Percentiles rank a stretch among this genome's conserved stretches.
Conservation (phyloP, 2,329 filamentous ascomycete genomes). For the Talaromyces sp. region DNA sequence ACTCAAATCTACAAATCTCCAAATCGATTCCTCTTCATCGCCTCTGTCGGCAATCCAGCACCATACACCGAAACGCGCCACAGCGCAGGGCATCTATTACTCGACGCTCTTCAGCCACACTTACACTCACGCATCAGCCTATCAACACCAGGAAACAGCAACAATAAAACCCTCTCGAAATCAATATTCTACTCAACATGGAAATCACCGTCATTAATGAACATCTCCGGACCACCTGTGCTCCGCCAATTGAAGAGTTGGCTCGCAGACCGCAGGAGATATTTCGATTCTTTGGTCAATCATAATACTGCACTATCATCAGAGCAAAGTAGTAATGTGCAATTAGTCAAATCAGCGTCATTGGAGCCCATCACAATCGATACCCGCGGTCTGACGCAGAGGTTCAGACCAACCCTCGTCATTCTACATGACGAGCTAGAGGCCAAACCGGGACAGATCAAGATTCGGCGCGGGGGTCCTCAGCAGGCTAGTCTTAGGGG, state of each 20-base stretch:
- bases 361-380: constrained; percentile 9
- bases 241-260: constrained; percentile 58
- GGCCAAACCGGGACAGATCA: constrained; percentile 63
- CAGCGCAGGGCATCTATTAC: constrained; percentile 77
- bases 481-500: constrained; percentile 59
- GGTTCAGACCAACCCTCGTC: constrained; percentile 54
- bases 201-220: constrained; percentile 79
- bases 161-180: constrained; percentile 37
- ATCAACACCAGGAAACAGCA: constrained; percentile 52
- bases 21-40: constrained; percentile 61
- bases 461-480: constrained; percentile 57
- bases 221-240: constrained; percentile 71
- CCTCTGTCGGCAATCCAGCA: constrained; percentile 78
- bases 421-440: constrained; percentile 90
- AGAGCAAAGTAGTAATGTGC: background rate
- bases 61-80: constrained; percentile 74
- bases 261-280: constrained; percentile 22
- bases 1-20: constrained; percentile 19
- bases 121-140: constrained; percentile 47
- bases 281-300: constrained; percentile 14
- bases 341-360: constrained; percentile 1
- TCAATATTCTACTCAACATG: constrained; percentile 44
- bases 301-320: background rate
- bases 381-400: constrained; percentile 17
- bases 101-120: constrained; percentile 57